Base-by-base conservation (phyloP, 768 basidiomycete species). In the Scleroderma citrinum region DNA sequence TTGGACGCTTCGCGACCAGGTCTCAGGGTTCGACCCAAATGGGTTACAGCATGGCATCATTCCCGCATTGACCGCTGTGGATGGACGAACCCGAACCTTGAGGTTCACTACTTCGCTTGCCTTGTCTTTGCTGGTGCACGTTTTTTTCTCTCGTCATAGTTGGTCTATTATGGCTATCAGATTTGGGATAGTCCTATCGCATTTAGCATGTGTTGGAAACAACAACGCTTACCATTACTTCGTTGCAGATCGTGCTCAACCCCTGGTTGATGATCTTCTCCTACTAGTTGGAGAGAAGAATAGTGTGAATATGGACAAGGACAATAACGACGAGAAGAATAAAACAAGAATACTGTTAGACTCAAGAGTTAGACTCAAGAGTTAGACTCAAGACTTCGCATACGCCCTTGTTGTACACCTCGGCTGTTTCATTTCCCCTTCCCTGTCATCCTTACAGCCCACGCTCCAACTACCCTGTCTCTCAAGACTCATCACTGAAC, bases 201-300 rank as follows among this genome's bases (percentile, higher is more conserved):
- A 29, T 29, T 5, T 4, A 8, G 8, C 26, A 29, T 29, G 26
- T 29, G 26, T 16, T 16, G 17, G 24, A 34, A 23, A 39, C 14
- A 46, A 24, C 32, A 24, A 11, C 35, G 47, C 61, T 65, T 24
- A 65, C 56, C 34, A 47, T 42, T 42, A 39, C 39, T 31, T 42
- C 51, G 46, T 36, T 45, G 29, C 53, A 86, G 76, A 85, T 94
- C 54, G 83, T 90, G 37, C 77, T 93, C 50, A 93, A 93, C 58
- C 91, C 89, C 7, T 89, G 85, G 85, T 72, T 92, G 49, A 88
- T 89, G 85, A 86, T 89, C 47, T 91, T 92, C 69, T 83, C 82
- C 0, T 80, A 77, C 56, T 65, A 34, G 54, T 5, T 29, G 26
- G 26, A 8, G 8, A 29, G 26, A 29, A 29, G 26, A 29, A 29